Evolutionary conservation across 306 rosid species (phyloP), one percentile per base, ranked within the genome.

Genomic region (Quercus agrifolia): DNA sequence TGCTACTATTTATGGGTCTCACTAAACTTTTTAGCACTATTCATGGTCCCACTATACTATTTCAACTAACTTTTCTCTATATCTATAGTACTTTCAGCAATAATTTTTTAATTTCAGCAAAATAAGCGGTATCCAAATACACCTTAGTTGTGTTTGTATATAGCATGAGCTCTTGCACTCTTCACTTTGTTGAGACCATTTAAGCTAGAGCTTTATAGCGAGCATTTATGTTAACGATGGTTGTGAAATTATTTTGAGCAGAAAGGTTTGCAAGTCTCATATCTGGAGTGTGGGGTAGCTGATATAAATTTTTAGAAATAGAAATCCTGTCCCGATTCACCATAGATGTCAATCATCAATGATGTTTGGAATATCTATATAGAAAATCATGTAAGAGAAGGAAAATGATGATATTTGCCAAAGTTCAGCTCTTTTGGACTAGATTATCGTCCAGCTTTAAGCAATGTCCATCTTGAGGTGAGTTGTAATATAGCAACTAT

Each of bases 1-100:
- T 28, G 4, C 4, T 28, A 28, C 31, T 28, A 28, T 28, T 28
- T 0, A 28, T 28, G 4, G 31, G 31, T 3, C 31, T 28, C 31
- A 28, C 31, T 28, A 0, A 0, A 28, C 0, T 28, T 28, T 3
- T 28, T 28, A 0, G 31, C 4, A 28, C 31, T 28, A 28, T 28
- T 28, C 0, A 28, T 28, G 3, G 4, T 3, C 4, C 0, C 0
- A 3, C 0, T 28, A 4, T 28, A 28, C 31, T 28, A 28, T 28
- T 28, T 28, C 0, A 28, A 28, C 31, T 28, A 28, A 28, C 0
- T 28, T 28, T 28, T 28, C 3, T 0, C 4, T 28, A 2, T 28
- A 28, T 28, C 0, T 28, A 28, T 0, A 0, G 0, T 28, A 0
- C 4, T 28, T 28, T 28, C 31, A 28, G 31, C 0, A 28, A 28